phyloP scores from a whole-genome alignment of 495 filamentous ascomycete genomes.

The Aspergillus funiculosus region DNA sequence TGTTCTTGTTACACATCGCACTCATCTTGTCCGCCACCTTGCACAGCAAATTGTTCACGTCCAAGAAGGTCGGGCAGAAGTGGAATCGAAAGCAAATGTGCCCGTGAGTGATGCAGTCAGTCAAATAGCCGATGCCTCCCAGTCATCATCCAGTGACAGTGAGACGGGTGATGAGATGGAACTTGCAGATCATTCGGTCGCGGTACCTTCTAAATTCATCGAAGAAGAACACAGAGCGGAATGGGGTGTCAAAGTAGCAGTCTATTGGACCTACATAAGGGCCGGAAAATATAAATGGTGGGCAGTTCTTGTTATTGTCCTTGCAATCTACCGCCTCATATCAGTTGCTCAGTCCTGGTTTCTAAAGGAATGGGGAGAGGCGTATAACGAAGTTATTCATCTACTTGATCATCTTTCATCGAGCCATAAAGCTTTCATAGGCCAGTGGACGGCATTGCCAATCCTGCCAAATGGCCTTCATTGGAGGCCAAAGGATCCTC shows the following conservation, averaged over 20 bases:
- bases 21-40: conserved; percentile 57
- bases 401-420: conserved; percentile 9
- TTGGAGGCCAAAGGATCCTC: conserved; percentile 29
- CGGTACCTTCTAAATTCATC: conserved; percentile 68
- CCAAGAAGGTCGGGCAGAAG: conserved; percentile 44
- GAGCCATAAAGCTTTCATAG: not conserved
- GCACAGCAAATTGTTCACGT: conserved; percentile 68
- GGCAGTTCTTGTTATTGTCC: conserved; percentile 51
- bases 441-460: conserved; percentile 1
- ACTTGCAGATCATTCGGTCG: conserved; percentile 42
- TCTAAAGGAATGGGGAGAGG: conserved; percentile 78
- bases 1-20: conserved; percentile 75
- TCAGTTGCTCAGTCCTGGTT: conserved; percentile 68
- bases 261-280: conserved; percentile 80
- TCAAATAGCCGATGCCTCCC: conserved; percentile 16
- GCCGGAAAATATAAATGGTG: conserved; percentile 70
- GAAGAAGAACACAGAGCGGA: conserved; percentile 72
- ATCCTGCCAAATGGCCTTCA: conserved; percentile 12
- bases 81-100: conserved; percentile 40
- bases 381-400: conserved; percentile 45
- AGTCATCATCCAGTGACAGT: conserved; percentile 20
- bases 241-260: conserved; percentile 64
- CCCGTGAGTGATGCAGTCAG: conserved; percentile 11
- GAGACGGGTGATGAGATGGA: conserved; percentile 33
- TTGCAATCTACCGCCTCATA: conserved; percentile 54